Conservation (phyloP, 495 filamentous ascomycete species). For the Hyaloscypha hepaticicola region DNA sequence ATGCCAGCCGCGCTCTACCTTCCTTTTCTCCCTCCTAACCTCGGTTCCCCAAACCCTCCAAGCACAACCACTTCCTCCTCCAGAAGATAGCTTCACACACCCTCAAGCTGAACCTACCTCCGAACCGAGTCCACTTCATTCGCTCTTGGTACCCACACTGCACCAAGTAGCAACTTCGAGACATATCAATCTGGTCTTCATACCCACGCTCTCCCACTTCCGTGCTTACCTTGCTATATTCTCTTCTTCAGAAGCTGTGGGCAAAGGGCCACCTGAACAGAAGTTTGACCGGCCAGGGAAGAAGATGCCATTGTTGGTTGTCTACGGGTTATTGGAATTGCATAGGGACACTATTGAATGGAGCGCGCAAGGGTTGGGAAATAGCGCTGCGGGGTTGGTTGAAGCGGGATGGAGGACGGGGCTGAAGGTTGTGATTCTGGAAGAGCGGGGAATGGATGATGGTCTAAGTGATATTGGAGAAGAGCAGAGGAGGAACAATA, state of each 20-base stretch:
- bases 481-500: conserved; percentile 14
- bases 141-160: conserved; percentile 62
- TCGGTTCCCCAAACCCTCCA: conserved; percentile 12
- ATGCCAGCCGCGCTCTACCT: conserved; percentile 63
- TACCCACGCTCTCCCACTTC: conserved; percentile 71
- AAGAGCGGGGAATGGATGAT: conserved; percentile 29
- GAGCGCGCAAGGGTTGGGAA: conserved; percentile 77
- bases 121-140: conserved; percentile 28
- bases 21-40: conserved; percentile 49
- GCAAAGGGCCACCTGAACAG: background rate
- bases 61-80: conserved; percentile 17
- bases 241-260: background rate
- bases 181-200: conserved; percentile 66
- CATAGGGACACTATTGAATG: conserved; percentile 77
- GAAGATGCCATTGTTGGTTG: conserved; percentile 48
- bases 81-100: background rate
- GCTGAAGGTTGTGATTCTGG: conserved; percentile 25
- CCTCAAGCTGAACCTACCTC: background rate
- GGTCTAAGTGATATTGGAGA: conserved; percentile 38
- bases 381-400: conserved; percentile 64
- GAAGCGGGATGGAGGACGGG: conserved; percentile 55
- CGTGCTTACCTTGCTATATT: conserved; percentile 64
- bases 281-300: conserved; percentile 20
- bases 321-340: conserved; percentile 64
- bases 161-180: conserved; percentile 66